Evolutionary conservation across 2,329 filamentous ascomycete genomes (phyloP).

Genomic region (Claviceps paspali): DNA sequence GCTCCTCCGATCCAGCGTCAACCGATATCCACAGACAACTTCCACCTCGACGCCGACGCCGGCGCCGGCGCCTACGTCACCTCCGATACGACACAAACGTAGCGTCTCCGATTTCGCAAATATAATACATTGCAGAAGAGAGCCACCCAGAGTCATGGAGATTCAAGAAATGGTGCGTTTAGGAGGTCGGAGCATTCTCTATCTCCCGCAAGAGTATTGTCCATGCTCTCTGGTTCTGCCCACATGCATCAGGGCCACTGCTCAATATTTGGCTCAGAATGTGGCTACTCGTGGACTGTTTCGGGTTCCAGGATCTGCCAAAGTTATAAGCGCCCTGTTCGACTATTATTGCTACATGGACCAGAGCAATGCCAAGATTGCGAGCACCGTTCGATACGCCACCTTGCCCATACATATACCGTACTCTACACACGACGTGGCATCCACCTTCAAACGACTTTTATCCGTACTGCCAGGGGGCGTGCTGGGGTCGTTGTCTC

Average conservation of each 20-base stretch:
- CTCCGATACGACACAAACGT: constrained; percentile 25
- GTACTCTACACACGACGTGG: constrained; percentile 47
- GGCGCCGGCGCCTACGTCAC: constrained; percentile 4
- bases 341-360: constrained; percentile 44
- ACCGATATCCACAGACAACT: constrained; percentile 6
- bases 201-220: constrained; percentile 43
- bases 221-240: constrained; percentile 42
- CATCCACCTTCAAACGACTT: constrained; percentile 52
- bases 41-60: constrained; percentile 3
- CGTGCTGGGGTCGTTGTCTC: constrained; percentile 43
- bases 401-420: constrained; percentile 45
- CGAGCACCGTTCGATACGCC: constrained; percentile 42
- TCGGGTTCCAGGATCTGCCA: constrained; percentile 43
- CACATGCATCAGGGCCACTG: constrained; percentile 50
- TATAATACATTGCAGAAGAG: constrained; percentile 27
- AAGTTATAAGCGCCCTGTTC: constrained; percentile 41
- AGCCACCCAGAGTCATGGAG: constrained; percentile 32
- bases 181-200: constrained; percentile 46
- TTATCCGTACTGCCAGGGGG: constrained; percentile 48
- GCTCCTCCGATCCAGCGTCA: constrained; percentile 15
- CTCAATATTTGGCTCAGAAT: constrained; percentile 47
- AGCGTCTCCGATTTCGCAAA: constrained; percentile 41
- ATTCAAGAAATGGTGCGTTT: constrained; percentile 45
- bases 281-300: constrained; percentile 43
- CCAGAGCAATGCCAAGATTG: constrained; percentile 31